These are phyloP conservation scores for Ambispora gerdemannii DNA, from an alignment of 192 early-diverging fungal species.

Conservation along the genomic window DNA sequence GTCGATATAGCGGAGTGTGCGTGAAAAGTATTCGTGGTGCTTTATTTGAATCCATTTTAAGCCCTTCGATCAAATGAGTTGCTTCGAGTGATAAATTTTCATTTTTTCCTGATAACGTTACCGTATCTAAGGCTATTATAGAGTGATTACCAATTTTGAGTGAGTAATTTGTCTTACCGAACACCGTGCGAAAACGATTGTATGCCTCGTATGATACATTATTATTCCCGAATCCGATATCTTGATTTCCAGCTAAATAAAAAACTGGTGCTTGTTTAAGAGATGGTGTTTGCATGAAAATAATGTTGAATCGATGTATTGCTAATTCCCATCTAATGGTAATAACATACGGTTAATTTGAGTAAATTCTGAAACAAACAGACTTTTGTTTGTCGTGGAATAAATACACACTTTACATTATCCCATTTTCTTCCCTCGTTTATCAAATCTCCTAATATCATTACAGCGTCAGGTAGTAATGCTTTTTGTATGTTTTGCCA, in stretches of 20 bases:
- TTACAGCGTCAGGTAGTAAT: slow-evolving; percentile 57
- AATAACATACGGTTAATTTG: no score
- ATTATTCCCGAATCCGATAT: slow-evolving; percentile 78
- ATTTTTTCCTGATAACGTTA: slow-evolving; percentile 55
- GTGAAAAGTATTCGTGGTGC: slow-evolving; percentile 71
- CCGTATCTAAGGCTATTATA: slow-evolving; percentile 72
- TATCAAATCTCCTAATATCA: slow-evolving; percentile 87
- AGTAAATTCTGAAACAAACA: no score
- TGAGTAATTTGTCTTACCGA: slow-evolving; percentile 58
- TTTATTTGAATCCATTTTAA: slow-evolving; percentile 25
- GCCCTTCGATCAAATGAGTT: slow-evolving; percentile 45
- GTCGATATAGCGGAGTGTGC: slow-evolving; percentile 81
- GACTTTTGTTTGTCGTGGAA: no score
- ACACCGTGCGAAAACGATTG: slow-evolving; percentile 45
- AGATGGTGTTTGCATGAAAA: slow-evolving; percentile 26
- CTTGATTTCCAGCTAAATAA: slow-evolving; percentile 89
- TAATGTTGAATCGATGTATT: slow-evolving; percentile 49
- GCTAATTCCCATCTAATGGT: slow-evolving; percentile 58
- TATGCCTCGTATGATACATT: slow-evolving; percentile 43
- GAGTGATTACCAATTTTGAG: slow-evolving; percentile 56
- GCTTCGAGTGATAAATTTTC: slow-evolving; percentile 47
- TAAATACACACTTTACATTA: slow-evolving; percentile 41
- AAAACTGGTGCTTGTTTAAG: slow-evolving; percentile 14
- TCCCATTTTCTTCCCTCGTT: slow-evolving; percentile 66
- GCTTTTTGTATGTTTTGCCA: slow-evolving; percentile 59